phyloP scores from a whole-genome alignment of 2,329 filamentous ascomycete genomes.

The Ophiostoma sp. region DNA sequence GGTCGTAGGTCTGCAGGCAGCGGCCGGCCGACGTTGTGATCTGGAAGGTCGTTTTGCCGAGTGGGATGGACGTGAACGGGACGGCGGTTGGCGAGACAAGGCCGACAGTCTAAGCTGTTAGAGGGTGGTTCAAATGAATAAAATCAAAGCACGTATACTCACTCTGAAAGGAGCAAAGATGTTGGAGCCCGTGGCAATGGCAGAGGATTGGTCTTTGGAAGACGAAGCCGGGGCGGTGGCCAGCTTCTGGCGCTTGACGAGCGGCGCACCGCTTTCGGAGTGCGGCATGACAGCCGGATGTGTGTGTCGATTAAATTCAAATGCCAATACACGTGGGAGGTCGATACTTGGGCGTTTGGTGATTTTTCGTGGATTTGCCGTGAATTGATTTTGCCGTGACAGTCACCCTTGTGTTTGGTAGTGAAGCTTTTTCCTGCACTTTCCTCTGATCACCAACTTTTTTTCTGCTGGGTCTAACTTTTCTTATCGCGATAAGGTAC shows the following conservation, averaged over 20 bases:
- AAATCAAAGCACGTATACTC: slow-evolving; percentile 40
- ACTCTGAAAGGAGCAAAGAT: slow-evolving; percentile 95
- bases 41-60: slow-evolving; percentile 94
- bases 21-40: slow-evolving; percentile 93
- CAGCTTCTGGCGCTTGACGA: slow-evolving; percentile 76
- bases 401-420: neutral
- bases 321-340: neutral
- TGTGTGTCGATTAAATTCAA: neutral
- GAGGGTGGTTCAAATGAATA: neutral
- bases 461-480: slow-evolving; percentile 22
- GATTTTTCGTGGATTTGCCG: neutral
- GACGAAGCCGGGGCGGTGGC: slow-evolving; percentile 37
- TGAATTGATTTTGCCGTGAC: neutral
- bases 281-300: slow-evolving; percentile 50
- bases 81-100: slow-evolving; percentile 88
- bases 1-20: slow-evolving; percentile 91
- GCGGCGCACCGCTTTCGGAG: slow-evolving; percentile 59
- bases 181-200: slow-evolving; percentile 59
- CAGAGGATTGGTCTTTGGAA: slow-evolving; percentile 38
- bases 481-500: slow-evolving; percentile 23
- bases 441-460: slow-evolving; percentile 25
- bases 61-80: slow-evolving; percentile 83
- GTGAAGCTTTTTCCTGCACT: slow-evolving; percentile 20
- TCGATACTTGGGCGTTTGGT: neutral
- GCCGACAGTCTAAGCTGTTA: slow-evolving; percentile 70